A percentile compares a stretch with the other conserved stretches of the same genome.
Conservation (phyloP, 306 rosid genomes). For the Quercus aquifolioides region DNA sequence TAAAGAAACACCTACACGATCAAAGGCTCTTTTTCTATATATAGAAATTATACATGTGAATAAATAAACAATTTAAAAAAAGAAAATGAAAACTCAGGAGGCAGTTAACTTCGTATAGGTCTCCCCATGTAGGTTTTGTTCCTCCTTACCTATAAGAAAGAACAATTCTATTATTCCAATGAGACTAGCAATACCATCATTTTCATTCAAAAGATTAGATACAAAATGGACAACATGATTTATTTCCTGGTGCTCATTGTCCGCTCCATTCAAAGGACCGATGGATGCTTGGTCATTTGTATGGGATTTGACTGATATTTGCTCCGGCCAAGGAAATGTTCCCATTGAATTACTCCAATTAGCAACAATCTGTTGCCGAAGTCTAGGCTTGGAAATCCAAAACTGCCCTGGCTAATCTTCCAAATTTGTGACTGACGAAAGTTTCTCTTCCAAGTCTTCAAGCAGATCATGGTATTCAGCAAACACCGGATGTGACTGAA, state of each 20-base stretch:
- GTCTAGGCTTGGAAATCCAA: conserved; percentile 14
- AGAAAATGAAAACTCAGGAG: not conserved
- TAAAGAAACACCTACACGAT: not conserved
- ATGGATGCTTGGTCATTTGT: not conserved
- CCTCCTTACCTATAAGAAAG: conserved; percentile 21
- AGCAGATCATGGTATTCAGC: conserved; percentile 73
- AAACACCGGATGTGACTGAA: conserved; percentile 61
- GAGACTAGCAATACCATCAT: not conserved
- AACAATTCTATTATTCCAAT: not conserved
- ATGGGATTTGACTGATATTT: not conserved
- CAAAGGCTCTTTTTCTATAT: not conserved
- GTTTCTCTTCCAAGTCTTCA: conserved; percentile 69
- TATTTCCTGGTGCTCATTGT: not conserved
- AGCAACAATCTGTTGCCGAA: conserved; percentile 30
- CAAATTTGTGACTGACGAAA: conserved; percentile 44
- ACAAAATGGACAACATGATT: not conserved
- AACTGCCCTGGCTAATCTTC: conserved; percentile 34
- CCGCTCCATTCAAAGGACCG: not conserved
- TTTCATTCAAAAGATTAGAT: not conserved
- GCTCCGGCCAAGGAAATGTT: conserved; percentile 14
- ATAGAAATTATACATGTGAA: not conserved
- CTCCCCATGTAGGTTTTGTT: not conserved
- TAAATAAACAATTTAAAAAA: not conserved
- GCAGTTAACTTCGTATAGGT: not conserved
- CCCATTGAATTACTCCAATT: conserved; percentile 12